Base-by-base conservation (phyloP, 2,329 filamentous ascomycete genomes). In the Fusarium sp. region DNA sequence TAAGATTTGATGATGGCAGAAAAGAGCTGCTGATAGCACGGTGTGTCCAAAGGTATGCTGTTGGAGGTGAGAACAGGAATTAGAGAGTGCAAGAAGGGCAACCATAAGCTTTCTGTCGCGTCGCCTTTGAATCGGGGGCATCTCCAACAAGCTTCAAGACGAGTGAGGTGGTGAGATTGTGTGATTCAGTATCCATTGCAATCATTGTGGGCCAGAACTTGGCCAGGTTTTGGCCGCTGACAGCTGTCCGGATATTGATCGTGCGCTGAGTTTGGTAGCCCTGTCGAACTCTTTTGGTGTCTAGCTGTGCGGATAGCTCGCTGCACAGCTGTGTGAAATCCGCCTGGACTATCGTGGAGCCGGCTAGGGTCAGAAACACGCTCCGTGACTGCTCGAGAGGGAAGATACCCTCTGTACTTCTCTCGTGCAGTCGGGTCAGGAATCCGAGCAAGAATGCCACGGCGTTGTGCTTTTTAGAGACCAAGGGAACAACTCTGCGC, bases 31-130 rank as follows among this genome's bases (percentile, higher is more conserved):
- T 70, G 73, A 61, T 75, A 79, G 12, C 16, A 52, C 8, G 65
- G 60, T 0, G 55, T 58, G 11, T 57, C 48, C 6, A 76, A 55
- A 0, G 68, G 36, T 3, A 69, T 52, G 2, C 54, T 18, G 5
- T 57, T 41, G 13, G 54, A 44, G 7, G 60, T 51, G 28, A 78
- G 60, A 5, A 62, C 6, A 7, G 18, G 5, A 0, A 75, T 23
- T 5, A 80, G 60, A 6, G 51, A 46, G 15, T 50, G 70, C 3
- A 81, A 60, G 10, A 80, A 71, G 1, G 77, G 78, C 3, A 81
- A 44, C 79, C 79, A 81, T 1, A 79, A 39, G 2, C 4, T 11
- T 3, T 66, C 39, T 13, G 78, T 73, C 11, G 74, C 74, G 4
- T 31, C 2, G 3, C 7, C 7, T 12, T 43, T 34, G 28, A 80